A percentile compares a stretch with the other conserved stretches of the same genome.
phyloP scores from a whole-genome alignment of 1,284 basidiomycete genomes.

The Fistulinella cinereoalba region DNA sequence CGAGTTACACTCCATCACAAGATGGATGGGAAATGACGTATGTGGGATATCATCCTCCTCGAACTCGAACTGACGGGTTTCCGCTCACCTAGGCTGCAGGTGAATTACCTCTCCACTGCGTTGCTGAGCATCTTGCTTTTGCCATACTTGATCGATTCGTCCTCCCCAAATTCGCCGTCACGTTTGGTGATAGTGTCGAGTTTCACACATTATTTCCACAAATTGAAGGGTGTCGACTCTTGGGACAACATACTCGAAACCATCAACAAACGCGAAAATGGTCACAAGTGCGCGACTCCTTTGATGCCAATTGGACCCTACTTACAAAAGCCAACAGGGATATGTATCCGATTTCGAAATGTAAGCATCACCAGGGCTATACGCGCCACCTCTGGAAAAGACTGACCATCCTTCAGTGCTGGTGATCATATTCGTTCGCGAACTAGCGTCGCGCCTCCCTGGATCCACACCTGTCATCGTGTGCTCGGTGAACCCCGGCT shows the following conservation, averaged over 20 bases:
- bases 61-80: too few species aligned
- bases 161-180: slow-evolving; percentile 8
- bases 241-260: slow-evolving; percentile 13
- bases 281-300: neutral
- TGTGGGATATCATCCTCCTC: neutral
- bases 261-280: slow-evolving; percentile 12
- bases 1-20: slow-evolving; percentile 10
- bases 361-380: slow-evolving; percentile 25
- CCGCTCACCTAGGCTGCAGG: slow-evolving; percentile 27
- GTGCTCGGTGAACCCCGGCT: slow-evolving; percentile 33
- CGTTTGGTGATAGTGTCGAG: slow-evolving; percentile 25
- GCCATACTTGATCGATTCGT: slow-evolving; percentile 17
- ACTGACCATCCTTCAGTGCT: slow-evolving; percentile 24
- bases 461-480: slow-evolving; percentile 23
- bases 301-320: too few species aligned
- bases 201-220: slow-evolving; percentile 4
- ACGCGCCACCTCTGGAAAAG: too few species aligned
- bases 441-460: slow-evolving; percentile 29
- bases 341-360: slow-evolving; percentile 35
- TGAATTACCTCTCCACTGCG: slow-evolving; percentile 27
- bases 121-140: slow-evolving; percentile 21
- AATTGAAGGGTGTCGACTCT: slow-evolving; percentile 2
- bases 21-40: slow-evolving; percentile 26
- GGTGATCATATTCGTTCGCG: slow-evolving; percentile 30
- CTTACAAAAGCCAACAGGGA: too few species aligned